Percentiles rank a stretch among this genome's conserved stretches.
Evolutionary conservation across 75 land plant species (phyloP).

Genomic region (Sequoia sempervirens): DNA sequence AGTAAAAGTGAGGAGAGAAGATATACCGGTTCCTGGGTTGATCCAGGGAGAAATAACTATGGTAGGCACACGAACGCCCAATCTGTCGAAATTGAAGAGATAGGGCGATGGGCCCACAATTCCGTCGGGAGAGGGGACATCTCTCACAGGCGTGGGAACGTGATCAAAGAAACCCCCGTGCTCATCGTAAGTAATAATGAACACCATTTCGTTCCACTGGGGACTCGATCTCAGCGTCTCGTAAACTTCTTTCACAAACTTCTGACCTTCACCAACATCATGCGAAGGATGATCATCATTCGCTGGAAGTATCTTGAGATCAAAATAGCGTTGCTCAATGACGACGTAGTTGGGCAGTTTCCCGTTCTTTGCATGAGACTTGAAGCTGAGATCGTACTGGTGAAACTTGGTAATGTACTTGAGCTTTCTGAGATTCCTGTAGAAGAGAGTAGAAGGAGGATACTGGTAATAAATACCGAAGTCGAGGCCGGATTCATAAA

Average conservation of each 20-base stretch:
- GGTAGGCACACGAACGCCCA: constrained; percentile 73
- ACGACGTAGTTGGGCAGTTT: constrained; percentile 79
- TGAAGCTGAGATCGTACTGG: constrained; percentile 44
- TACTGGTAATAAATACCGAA: constrained; percentile 60
- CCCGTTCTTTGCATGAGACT: constrained; percentile 44
- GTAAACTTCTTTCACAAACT: constrained; percentile 68
- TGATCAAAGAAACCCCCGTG: constrained; percentile 84
- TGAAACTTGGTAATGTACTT: constrained; percentile 58
- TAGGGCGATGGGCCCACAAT: constrained; percentile 33
- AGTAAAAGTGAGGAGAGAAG: not conserved
- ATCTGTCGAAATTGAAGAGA: constrained; percentile 54
- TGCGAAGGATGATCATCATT: constrained; percentile 85
- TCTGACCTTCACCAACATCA: constrained; percentile 63
- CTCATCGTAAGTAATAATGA: constrained; percentile 71
- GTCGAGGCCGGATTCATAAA: constrained; percentile 57
- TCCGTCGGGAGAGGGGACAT: constrained; percentile 69
- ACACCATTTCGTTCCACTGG: constrained; percentile 63
- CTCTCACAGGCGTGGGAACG: constrained; percentile 56
- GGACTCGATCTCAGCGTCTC: constrained; percentile 68
- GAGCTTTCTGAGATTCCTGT: constrained; percentile 59
- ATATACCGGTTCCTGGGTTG: not conserved
- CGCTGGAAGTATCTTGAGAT: constrained; percentile 38
- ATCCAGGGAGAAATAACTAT: constrained; percentile 73
- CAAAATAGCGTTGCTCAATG: constrained; percentile 77
- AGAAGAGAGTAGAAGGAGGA: constrained; percentile 44